Conservation (phyloP, 2,329 filamentous ascomycete species). For the Escovopsis sp. region DNA sequence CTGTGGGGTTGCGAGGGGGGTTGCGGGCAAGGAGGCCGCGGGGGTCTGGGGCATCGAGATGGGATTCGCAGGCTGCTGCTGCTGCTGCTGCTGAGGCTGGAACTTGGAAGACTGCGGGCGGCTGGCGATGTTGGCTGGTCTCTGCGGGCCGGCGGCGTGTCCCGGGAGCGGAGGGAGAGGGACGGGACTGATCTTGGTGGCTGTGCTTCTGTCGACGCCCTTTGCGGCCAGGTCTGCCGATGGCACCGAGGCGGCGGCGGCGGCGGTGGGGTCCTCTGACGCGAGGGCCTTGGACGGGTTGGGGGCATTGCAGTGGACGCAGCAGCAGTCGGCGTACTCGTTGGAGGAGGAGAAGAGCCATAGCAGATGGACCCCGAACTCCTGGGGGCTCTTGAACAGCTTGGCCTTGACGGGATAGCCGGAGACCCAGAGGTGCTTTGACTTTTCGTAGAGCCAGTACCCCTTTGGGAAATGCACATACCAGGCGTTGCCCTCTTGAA, state of each 20-base stretch:
- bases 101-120: slow-evolving; percentile 7
- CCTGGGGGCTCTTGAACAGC: slow-evolving; percentile 36
- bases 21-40: not conserved
- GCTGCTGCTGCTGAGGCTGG: slow-evolving; percentile 2
- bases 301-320: slow-evolving; percentile 30
- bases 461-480: slow-evolving; percentile 29
- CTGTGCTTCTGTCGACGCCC: not conserved
- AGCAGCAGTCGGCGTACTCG: slow-evolving; percentile 35
- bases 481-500: slow-evolving; percentile 28
- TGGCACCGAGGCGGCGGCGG: too few relatives aligned
- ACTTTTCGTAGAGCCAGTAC: slow-evolving; percentile 33
- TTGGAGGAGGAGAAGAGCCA: slow-evolving; percentile 35
- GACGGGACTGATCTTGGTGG: slow-evolving; percentile 22
- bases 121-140: slow-evolving; percentile 14
- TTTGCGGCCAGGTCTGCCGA: too few relatives aligned
- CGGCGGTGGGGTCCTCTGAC: slow-evolving; percentile 12
- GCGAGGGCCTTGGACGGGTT: slow-evolving; percentile 11
- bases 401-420: slow-evolving; percentile 34
- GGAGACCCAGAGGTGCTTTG: slow-evolving; percentile 34
- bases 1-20: not conserved
- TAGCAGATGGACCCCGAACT: slow-evolving; percentile 36
- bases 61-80: not conserved
- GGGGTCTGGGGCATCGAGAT: slow-evolving; percentile 1
- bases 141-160: slow-evolving; percentile 13
- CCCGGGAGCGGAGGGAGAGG: slow-evolving; percentile 22